Evolutionary conservation across 2,329 filamentous ascomycete genomes (phyloP).

Genomic region (Drechslera avenae): DNA sequence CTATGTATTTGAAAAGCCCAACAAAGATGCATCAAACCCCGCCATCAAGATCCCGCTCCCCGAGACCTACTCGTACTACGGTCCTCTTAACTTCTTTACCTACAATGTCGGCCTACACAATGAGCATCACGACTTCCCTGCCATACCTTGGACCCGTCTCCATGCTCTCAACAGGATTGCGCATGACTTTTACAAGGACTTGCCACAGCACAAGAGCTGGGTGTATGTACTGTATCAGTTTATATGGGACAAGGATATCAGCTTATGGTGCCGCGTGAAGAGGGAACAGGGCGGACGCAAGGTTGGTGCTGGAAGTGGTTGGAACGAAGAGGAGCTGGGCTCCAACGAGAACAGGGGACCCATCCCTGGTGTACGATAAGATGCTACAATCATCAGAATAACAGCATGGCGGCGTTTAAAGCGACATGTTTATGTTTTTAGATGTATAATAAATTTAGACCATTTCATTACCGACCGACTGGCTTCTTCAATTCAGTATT

Average conservation of each 20-base stretch:
- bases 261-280: conserved; percentile 92
- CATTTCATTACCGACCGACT: neutral
- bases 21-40: conserved; percentile 64
- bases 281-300: conserved; percentile 74
- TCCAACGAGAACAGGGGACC: conserved; percentile 55
- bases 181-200: conserved; percentile 85
- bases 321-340: conserved; percentile 57
- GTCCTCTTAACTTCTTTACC: conserved; percentile 84
- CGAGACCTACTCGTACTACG: conserved; percentile 98
- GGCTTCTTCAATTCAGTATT: too few relatives aligned
- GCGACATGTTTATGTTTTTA: conserved; percentile 2
- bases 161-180: conserved; percentile 79
- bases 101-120: conserved; percentile 99
- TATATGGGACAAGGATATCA: conserved; percentile 86
- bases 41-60: conserved; percentile 63
- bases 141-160: conserved; percentile 90
- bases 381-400: neutral
- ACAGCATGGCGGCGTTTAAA: conserved; percentile 7
- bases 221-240: conserved; percentile 93
- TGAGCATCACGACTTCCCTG: conserved; percentile 98
- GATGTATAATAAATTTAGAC: conserved; percentile 1
- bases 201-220: conserved; percentile 91
- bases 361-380: conserved; percentile 45
- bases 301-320: conserved; percentile 54
- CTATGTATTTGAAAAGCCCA: conserved; percentile 55